phyloP scores from a whole-genome alignment of 208 protist genomes.

The Trypanosoma theileri region DNA sequence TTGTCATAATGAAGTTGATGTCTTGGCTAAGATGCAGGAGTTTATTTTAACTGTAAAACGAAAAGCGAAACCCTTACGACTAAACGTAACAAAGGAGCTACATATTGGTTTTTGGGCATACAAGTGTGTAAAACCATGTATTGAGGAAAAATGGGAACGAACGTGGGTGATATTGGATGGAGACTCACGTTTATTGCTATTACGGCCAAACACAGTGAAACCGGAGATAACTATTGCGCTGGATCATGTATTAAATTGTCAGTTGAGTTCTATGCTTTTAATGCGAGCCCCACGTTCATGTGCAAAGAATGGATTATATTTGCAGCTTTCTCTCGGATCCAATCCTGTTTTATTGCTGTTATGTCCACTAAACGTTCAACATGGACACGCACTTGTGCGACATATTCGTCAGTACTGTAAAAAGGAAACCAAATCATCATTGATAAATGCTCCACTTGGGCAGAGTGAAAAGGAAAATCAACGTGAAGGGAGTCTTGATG shows the following conservation, averaged over 20 bases:
- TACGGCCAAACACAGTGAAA: constrained; percentile 25
- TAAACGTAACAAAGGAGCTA: constrained; percentile 16
- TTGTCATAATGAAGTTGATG: constrained; percentile 6
- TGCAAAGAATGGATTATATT: constrained; percentile 46
- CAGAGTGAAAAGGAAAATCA: not conserved
- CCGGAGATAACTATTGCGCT: constrained; percentile 25
- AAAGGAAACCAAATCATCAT: not conserved
- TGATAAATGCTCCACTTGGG: not conserved
- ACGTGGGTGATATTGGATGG: constrained; percentile 43
- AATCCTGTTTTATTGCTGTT: constrained; percentile 47
- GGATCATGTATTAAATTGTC: constrained; percentile 22
- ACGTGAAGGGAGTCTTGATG: not conserved
- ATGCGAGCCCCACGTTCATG: constrained; percentile 33
- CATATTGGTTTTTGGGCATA: constrained; percentile 62
- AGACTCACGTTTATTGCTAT: constrained; percentile 26
- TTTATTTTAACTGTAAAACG: not conserved
- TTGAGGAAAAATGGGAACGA: constrained; percentile 48
- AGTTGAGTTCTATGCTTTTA: constrained; percentile 25
- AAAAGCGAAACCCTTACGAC: not conserved
- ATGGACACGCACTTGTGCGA: constrained; percentile 36
- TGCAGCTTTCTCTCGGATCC: constrained; percentile 38
- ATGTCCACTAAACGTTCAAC: constrained; percentile 37
- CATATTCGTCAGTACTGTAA: constrained; percentile 4
- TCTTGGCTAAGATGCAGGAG: not conserved
- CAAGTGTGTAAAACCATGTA: constrained; percentile 45